Evolutionary conservation across 805 yeast species (phyloP).

Genomic region (Candida verbasci): DNA sequence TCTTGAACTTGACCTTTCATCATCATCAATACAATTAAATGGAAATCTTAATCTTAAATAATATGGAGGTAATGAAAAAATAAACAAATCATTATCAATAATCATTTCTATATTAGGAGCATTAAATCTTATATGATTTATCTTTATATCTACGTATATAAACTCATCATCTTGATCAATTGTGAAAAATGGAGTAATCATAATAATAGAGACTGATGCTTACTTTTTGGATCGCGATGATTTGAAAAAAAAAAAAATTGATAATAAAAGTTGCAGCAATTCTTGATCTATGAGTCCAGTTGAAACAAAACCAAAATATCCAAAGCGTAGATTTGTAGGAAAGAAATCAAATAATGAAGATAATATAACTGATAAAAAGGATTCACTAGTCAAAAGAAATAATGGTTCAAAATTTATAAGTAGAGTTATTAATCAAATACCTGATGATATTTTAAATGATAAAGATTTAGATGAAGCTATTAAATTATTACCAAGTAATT

Average conservation of each 20-base stretch:
- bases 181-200: constrained; percentile 86
- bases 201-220: too few relatives aligned
- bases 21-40: constrained; percentile 56
- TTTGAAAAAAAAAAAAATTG: background rate
- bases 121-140: constrained; percentile 69
- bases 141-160: constrained; percentile 56
- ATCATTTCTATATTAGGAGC: constrained; percentile 75
- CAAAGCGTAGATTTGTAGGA: constrained; percentile 63
- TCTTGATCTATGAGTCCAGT: constrained; percentile 6
- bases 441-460: constrained; percentile 77
- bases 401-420: constrained; percentile 38
- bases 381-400: constrained; percentile 22
- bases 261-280: too few relatives aligned
- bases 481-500: constrained; percentile 77
- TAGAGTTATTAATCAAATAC: constrained; percentile 79
- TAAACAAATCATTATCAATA: constrained; percentile 66
- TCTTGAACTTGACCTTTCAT: constrained; percentile 41
- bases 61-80: constrained; percentile 87
- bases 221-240: constrained; percentile 1
- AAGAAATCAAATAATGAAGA: constrained; percentile 16
- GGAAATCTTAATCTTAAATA: constrained; percentile 81
- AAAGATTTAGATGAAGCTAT: constrained; percentile 81
- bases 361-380: constrained; percentile 9
- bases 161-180: constrained; percentile 74
- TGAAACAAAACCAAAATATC: constrained; percentile 15